phyloP scores from a whole-genome alignment of 495 filamentous ascomycete species.

The Aspergillus cavernicola region DNA sequence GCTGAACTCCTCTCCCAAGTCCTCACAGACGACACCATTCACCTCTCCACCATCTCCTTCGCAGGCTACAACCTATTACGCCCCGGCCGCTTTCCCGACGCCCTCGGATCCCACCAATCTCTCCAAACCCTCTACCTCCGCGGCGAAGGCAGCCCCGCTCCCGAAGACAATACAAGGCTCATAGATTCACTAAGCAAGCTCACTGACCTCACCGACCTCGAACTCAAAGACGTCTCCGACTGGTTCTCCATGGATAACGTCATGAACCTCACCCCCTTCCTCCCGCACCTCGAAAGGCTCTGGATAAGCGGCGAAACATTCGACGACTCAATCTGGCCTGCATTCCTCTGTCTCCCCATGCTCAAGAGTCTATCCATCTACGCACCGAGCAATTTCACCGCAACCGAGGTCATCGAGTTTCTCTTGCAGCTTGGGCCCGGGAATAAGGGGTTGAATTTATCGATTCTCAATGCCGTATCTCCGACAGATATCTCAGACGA shows the following conservation, averaged over 20 bases:
- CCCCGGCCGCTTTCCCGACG: conserved; percentile 48
- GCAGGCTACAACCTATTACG: conserved; percentile 43
- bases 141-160: conserved; percentile 47
- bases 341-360: conserved; percentile 32
- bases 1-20: conserved; percentile 50
- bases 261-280: conserved; percentile 41
- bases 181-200: conserved; percentile 46
- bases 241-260: conserved; percentile 51
- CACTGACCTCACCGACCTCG: conserved; percentile 45
- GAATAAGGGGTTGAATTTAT: conserved; percentile 34
- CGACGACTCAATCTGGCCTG: conserved; percentile 47
- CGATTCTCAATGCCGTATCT: conserved; percentile 32
- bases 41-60: conserved; percentile 45
- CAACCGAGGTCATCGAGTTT: conserved; percentile 42
- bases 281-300: conserved; percentile 52
- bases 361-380: conserved; percentile 46
- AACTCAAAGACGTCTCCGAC: conserved; percentile 51
- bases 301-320: conserved; percentile 52
- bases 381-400: conserved; percentile 45
- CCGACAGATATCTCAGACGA: conserved; percentile 30
- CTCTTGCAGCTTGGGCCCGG: conserved; percentile 37
- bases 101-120: conserved; percentile 43
- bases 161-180: conserved; percentile 46
- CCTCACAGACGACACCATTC: conserved; percentile 48
- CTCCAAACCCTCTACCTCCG: conserved; percentile 45